phyloP scores from a whole-genome alignment of 2,329 filamentous ascomycete genomes.

The Penicillium decumbens region DNA sequence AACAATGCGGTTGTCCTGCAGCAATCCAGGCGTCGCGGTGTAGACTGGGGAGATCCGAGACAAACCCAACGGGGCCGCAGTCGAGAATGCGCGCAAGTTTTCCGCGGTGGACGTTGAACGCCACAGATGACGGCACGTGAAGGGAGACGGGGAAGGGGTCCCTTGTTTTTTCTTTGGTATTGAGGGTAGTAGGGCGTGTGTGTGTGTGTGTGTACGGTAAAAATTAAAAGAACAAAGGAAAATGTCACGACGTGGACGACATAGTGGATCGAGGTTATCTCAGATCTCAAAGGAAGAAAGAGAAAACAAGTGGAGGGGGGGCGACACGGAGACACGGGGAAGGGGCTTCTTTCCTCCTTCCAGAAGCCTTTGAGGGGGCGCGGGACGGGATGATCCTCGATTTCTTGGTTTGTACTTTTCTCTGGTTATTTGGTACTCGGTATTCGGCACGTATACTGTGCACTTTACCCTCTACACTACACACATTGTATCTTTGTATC shows the following conservation, averaged over 20 bases:
- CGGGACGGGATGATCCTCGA: constrained; percentile 23
- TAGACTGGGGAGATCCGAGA: constrained; percentile 22
- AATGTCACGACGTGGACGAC: background rate
- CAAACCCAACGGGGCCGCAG: constrained; percentile 7
- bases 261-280: constrained; percentile 1
- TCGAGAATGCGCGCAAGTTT: constrained; percentile 1
- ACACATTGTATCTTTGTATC: too few relatives aligned
- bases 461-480: too few relatives aligned
- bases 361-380: constrained; percentile 19
- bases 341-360: constrained; percentile 23
- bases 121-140: constrained; percentile 18
- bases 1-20: constrained; percentile 36
- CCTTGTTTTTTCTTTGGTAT: background rate
- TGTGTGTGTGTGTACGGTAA: background rate
- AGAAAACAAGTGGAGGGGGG: constrained; percentile 16
- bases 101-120: constrained; percentile 1
- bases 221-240: constrained; percentile 5
- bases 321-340: constrained; percentile 14
- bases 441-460: background rate
- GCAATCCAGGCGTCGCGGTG: constrained; percentile 23
- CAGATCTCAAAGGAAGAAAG: constrained; percentile 1
- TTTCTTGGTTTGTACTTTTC: background rate
- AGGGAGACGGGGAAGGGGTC: constrained; percentile 12
- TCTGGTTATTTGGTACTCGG: too few relatives aligned
- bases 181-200: constrained; percentile 7